A percentile compares a stretch with the other conserved stretches of the same genome.
Conservation (phyloP, 805 yeast genomes). For the Lipomyces yamanashiensis region DNA sequence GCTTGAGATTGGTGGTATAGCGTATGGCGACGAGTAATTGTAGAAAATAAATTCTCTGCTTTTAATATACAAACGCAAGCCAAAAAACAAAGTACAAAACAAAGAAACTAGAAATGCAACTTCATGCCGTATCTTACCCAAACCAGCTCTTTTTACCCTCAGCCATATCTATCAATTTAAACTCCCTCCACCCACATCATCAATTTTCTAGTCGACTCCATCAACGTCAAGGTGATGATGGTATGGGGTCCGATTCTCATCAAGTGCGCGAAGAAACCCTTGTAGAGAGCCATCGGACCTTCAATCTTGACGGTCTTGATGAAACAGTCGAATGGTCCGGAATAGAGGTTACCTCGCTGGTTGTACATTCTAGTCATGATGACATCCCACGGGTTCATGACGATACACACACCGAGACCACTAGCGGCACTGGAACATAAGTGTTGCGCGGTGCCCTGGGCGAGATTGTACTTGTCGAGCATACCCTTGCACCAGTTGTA, state of each 20-base stretch:
- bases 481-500: slow-evolving; percentile 77
- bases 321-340: slow-evolving; percentile 87
- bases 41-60: no score
- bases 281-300: slow-evolving; percentile 86
- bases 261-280: slow-evolving; percentile 93
- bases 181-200: slow-evolving; percentile 51
- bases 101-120: background rate
- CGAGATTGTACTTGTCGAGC: slow-evolving; percentile 57
- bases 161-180: background rate
- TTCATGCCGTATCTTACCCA: background rate
- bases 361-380: slow-evolving; percentile 92
- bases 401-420: slow-evolving; percentile 90
- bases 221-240: slow-evolving; percentile 79
- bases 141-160: background rate
- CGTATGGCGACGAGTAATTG: no score
- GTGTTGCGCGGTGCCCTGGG: slow-evolving; percentile 72
- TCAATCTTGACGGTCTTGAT: slow-evolving; percentile 79
- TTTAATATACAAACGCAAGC: no score
- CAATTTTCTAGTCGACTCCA: slow-evolving; percentile 90
- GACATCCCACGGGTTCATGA: slow-evolving; percentile 98
- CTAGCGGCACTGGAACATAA: slow-evolving; percentile 73
- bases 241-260: slow-evolving; percentile 96
- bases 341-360: slow-evolving; percentile 76
- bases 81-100: slow-evolving; percentile 4
- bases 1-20: background rate